These are phyloP conservation scores for Nadsonia starkeyi-henricii DNA, from an alignment of 1,139 yeast species.

Conservation along the genomic window DNA sequence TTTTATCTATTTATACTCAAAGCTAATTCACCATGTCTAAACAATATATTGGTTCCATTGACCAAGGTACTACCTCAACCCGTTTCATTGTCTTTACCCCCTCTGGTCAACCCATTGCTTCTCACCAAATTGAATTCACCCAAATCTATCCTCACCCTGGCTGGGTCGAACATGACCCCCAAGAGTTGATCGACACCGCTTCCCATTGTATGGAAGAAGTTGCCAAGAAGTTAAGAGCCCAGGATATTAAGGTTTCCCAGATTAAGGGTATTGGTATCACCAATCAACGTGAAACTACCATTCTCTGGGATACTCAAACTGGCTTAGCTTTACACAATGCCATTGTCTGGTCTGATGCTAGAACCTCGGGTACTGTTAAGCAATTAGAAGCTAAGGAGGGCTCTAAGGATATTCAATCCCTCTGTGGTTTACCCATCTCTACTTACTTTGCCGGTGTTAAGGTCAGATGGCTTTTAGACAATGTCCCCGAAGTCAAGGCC, in stretches of 20 bases:
- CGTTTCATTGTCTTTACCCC: conserved; percentile 70
- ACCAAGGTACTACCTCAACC: conserved; percentile 92
- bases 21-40: neutral
- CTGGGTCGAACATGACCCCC: conserved; percentile 93
- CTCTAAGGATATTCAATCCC: conserved; percentile 47
- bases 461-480: conserved; percentile 79
- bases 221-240: conserved; percentile 19
- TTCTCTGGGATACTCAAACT: conserved; percentile 76
- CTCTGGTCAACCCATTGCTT: conserved; percentile 65
- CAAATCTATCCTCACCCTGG: conserved; percentile 29
- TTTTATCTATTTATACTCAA: neutral
- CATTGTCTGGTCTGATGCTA: conserved; percentile 91
- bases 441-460: conserved; percentile 90
- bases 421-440: conserved; percentile 77
- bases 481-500: conserved; percentile 51
- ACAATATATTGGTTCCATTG: conserved; percentile 39
- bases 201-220: conserved; percentile 24
- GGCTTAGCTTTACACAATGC: conserved; percentile 79
- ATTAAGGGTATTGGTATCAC: conserved; percentile 59
- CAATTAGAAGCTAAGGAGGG: conserved; percentile 46
- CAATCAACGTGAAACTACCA: conserved; percentile 90
- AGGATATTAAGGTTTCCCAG: conserved; percentile 18
- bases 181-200: conserved; percentile 69
- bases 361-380: conserved; percentile 64
- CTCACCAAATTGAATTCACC: conserved; percentile 68